phyloP scores from a whole-genome alignment of 306 rosid genomes.

The Ziziphus jujuba region DNA sequence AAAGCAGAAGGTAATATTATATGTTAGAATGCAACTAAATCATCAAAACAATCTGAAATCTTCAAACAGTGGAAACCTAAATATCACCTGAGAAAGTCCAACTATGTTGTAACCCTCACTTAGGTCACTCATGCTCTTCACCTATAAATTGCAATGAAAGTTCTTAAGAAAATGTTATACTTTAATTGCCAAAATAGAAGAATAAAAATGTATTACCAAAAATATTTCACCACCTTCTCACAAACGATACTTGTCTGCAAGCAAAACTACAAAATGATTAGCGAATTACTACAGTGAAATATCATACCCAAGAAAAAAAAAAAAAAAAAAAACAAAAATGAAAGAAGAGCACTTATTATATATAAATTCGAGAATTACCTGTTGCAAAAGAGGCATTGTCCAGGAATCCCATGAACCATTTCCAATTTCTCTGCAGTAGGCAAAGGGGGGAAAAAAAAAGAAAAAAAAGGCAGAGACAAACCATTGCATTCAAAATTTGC shows the following conservation, averaged over 20 bases:
- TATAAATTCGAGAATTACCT: slow-evolving; percentile 41
- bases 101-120: slow-evolving; percentile 78
- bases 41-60: neutral
- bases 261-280: slow-evolving; percentile 19
- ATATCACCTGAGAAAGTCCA: slow-evolving; percentile 88
- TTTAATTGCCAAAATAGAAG: slow-evolving; percentile 17
- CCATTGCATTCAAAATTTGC: slow-evolving; percentile 2
- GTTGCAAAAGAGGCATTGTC: slow-evolving; percentile 63
- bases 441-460: slow-evolving; percentile 16
- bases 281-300: slow-evolving; percentile 20
- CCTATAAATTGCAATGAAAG: slow-evolving; percentile 46
- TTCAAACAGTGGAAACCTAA: neutral
- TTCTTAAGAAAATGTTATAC: slow-evolving; percentile 15
- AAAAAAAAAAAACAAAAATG: neutral
- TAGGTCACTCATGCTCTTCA: slow-evolving; percentile 64
- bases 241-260: slow-evolving; percentile 71
- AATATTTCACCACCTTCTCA: slow-evolving; percentile 60
- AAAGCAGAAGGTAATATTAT: slow-evolving; percentile 15
- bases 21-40: neutral
- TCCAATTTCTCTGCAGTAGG: slow-evolving; percentile 60
- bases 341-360: neutral
- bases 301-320: slow-evolving; percentile 10
- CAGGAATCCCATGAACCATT: slow-evolving; percentile 74
- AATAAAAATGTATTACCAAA: slow-evolving; percentile 31
- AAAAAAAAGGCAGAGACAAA: neutral